Conservation (phyloP, 805 yeast species). For the Candida pini region DNA sequence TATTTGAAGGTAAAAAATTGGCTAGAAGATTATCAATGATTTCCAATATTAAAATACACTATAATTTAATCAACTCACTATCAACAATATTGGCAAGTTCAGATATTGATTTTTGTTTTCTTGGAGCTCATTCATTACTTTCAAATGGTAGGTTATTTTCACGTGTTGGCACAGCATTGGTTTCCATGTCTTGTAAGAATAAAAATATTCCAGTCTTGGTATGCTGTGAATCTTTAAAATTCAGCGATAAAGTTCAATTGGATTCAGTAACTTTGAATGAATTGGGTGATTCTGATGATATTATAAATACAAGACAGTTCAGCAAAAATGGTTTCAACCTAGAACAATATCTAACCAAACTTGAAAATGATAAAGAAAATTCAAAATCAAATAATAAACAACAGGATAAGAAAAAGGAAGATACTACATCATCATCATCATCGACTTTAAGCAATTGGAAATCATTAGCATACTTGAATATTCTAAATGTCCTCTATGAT, state of each 20-base stretch:
- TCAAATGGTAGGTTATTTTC: constrained; percentile 92
- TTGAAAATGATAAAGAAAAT: constrained; percentile 25
- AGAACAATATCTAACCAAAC: constrained; percentile 51
- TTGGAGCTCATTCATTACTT: constrained; percentile 96
- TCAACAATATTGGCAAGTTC: constrained; percentile 62
- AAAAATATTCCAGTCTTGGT: constrained; percentile 91
- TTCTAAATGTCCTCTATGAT: constrained; percentile 85
- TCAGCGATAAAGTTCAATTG: constrained; percentile 89
- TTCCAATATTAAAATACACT: constrained; percentile 66
- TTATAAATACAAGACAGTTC: constrained; percentile 51
- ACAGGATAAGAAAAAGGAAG: constrained; percentile 20
- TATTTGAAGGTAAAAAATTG: constrained; percentile 85
- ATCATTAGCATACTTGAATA: constrained; percentile 50
- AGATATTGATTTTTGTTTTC: constrained; percentile 82
- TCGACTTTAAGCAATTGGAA: constrained; percentile 52
- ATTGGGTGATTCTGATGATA: constrained; percentile 72
- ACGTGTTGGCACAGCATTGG: constrained; percentile 89
- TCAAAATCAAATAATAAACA: constrained; percentile 20
- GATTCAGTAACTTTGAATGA: constrained; percentile 96
- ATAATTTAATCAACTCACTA: constrained; percentile 73
- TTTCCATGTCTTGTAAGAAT: constrained; percentile 85
- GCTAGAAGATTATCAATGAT: constrained; percentile 54
- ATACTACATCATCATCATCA: constrained; percentile 8
- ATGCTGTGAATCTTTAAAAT: constrained; percentile 92
- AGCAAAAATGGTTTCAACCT: constrained; percentile 58